Evolutionary conservation across 2,329 filamentous ascomycete species (phyloP).

Genomic region (Alternaria rosae): DNA sequence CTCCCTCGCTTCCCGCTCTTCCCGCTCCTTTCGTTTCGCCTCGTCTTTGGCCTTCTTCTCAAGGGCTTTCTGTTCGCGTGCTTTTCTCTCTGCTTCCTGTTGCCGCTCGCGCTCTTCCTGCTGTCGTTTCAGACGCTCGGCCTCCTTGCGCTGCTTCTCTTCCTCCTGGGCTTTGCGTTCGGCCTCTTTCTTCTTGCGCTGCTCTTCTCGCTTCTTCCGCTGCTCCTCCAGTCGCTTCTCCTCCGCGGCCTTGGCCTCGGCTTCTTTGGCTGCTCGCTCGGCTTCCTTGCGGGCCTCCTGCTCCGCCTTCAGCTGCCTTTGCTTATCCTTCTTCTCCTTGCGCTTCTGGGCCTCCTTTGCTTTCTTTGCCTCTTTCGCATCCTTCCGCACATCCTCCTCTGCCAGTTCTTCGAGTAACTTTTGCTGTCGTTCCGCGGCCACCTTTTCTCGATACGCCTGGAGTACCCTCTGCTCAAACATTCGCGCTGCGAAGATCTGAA

Average conservation of each 20-base stretch:
- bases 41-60: slow-evolving; percentile 80
- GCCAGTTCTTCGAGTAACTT: slow-evolving; percentile 90
- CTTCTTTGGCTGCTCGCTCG: slow-evolving; percentile 87
- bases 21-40: slow-evolving; percentile 78
- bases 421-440: slow-evolving; percentile 88
- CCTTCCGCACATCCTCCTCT: slow-evolving; percentile 79
- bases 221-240: slow-evolving; percentile 82
- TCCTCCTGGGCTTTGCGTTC: slow-evolving; percentile 92
- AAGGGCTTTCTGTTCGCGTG: slow-evolving; percentile 77
- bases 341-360: slow-evolving; percentile 93
- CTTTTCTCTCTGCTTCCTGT: slow-evolving; percentile 84
- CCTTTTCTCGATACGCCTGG: slow-evolving; percentile 97
- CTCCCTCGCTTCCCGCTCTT: slow-evolving; percentile 69
- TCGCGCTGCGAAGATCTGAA: slow-evolving; percentile 97
- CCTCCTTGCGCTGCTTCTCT: slow-evolving; percentile 82
- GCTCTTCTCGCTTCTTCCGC: slow-evolving; percentile 83
- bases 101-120: slow-evolving; percentile 88
- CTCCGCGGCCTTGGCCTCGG: slow-evolving; percentile 76
- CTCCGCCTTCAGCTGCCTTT: slow-evolving; percentile 88
- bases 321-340: slow-evolving; percentile 90
- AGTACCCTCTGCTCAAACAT: slow-evolving; percentile 99
- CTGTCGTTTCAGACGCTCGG: slow-evolving; percentile 78
- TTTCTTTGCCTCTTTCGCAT: slow-evolving; percentile 88
- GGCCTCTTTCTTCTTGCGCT: slow-evolving; percentile 87
- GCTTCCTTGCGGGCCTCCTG: slow-evolving; percentile 88